Evolutionary conservation across 2,329 filamentous ascomycete species (phyloP).

Genomic region (Aurifilum marmelostoma): DNA sequence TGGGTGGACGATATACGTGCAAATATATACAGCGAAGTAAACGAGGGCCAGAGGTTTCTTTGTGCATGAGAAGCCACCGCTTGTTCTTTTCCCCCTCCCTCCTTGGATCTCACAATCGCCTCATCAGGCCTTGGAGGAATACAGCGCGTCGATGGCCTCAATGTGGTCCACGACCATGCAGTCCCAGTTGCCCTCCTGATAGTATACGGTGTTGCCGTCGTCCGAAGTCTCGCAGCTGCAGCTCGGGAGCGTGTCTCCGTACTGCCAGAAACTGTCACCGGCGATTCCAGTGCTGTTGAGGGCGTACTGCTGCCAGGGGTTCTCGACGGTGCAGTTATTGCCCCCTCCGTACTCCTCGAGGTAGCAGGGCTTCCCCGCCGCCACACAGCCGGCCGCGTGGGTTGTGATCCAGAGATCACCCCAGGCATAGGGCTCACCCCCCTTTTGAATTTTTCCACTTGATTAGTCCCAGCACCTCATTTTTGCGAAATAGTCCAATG

Average conservation of each 20-base stretch:
- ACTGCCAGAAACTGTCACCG: conserved; percentile 31
- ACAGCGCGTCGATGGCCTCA: conserved; percentile 27
- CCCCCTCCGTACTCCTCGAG: conserved; percentile 30
- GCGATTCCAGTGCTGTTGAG: conserved; percentile 30
- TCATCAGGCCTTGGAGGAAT: conserved; percentile 10
- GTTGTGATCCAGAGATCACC: conserved; percentile 30
- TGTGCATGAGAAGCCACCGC: too few species aligned
- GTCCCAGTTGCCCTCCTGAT: conserved; percentile 28
- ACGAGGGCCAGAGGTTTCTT: background rate
- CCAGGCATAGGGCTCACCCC: conserved; percentile 29
- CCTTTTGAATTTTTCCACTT: background rate
- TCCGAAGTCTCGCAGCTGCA: conserved; percentile 27
- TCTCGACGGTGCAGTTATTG: conserved; percentile 31
- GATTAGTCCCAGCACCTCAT: background rate
- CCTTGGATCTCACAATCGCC: too few species aligned
- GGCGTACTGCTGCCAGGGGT: conserved; percentile 31
- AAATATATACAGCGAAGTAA: conserved; percentile 13
- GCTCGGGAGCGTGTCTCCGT: conserved; percentile 30
- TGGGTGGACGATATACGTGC: background rate
- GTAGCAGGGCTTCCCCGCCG: conserved; percentile 30
- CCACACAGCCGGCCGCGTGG: conserved; percentile 29
- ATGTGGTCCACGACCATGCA: conserved; percentile 31
- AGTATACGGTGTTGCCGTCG: conserved; percentile 32
- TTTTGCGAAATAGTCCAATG: too few species aligned
- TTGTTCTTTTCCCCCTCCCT: too few species aligned